Percentiles rank a stretch among this genome's conserved stretches.
Conservation (phyloP, 352 stramenopile genomes). For the Globisporangium uncinulatum region DNA sequence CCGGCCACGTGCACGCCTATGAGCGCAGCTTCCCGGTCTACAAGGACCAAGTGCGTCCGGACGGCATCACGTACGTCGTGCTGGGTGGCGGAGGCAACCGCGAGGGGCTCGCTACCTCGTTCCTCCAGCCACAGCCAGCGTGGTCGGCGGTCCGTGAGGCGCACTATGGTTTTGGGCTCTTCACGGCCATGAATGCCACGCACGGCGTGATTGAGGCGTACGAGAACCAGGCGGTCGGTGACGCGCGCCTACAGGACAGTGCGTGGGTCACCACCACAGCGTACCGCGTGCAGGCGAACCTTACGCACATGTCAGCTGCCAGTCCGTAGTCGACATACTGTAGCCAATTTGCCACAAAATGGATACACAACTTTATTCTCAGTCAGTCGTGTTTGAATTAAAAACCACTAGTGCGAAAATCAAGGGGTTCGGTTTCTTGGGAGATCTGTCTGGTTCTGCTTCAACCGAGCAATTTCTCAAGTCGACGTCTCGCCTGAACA, state of each 20-base stretch:
- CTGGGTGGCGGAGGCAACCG: constrained; percentile 90
- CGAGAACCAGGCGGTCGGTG: constrained; percentile 40
- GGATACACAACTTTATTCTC: too few species aligned
- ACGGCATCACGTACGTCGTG: constrained; percentile 89
- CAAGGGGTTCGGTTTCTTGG: background rate
- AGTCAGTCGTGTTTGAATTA: too few species aligned
- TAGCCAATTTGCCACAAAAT: too few species aligned
- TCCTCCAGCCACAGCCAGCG: constrained; percentile 60
- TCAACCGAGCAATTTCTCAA: too few species aligned
- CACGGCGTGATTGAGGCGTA: constrained; percentile 73
- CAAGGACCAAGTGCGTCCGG: constrained; percentile 51
- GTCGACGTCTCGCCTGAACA: too few species aligned
- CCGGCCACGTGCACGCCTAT: constrained; percentile 94
- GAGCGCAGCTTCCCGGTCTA: constrained; percentile 85
- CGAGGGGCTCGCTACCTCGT: constrained; percentile 81
- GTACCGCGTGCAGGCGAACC: constrained; percentile 1
- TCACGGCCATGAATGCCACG: constrained; percentile 57
- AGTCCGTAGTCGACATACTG: background rate
- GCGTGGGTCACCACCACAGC: constrained; percentile 41
- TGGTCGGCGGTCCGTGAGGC: constrained; percentile 81
- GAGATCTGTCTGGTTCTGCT: too few species aligned
- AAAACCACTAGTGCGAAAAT: background rate
- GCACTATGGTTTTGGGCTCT: constrained; percentile 72
- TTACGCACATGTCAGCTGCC: constrained; percentile 1
- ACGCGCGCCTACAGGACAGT: constrained; percentile 39